A percentile compares a stretch with the other conserved stretches of the same genome.
These are phyloP conservation scores for Saccharomycopsis olivae DNA, from an alignment of 805 yeast species.

Conservation along the genomic window DNA sequence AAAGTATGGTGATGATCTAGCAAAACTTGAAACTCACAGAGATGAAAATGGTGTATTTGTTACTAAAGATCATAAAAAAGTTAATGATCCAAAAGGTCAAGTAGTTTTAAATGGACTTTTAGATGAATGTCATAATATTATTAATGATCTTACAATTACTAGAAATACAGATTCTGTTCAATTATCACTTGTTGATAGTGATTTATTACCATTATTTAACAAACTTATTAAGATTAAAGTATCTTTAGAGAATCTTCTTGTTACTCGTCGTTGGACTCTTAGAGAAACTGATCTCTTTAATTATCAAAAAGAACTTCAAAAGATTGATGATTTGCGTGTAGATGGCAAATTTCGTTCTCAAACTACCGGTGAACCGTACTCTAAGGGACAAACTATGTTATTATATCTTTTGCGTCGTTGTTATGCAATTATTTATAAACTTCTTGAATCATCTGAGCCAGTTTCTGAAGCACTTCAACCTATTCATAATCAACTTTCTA, in stretches of 20 bases:
- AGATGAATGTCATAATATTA: constrained; percentile 72
- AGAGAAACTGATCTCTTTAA: constrained; percentile 89
- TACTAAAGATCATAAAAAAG: constrained; percentile 13
- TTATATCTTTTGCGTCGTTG: constrained; percentile 81
- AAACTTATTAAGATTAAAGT: constrained; percentile 55
- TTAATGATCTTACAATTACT: constrained; percentile 53
- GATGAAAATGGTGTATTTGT: constrained; percentile 47
- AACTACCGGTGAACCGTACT: constrained; percentile 23
- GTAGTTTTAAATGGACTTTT: constrained; percentile 58
- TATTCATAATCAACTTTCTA: constrained; percentile 83
- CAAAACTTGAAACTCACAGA: constrained; percentile 36
- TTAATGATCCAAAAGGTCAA: constrained; percentile 28
- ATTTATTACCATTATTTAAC: constrained; percentile 50
- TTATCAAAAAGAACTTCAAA: constrained; percentile 64
- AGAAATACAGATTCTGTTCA: constrained; percentile 21
- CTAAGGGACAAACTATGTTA: constrained; percentile 48
- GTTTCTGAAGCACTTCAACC: constrained; percentile 91
- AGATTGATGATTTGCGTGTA: constrained; percentile 63
- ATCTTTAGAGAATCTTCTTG: constrained; percentile 68
- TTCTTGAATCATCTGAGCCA: constrained; percentile 88
- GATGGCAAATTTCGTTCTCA: constrained; percentile 42
- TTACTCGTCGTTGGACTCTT: constrained; percentile 95
- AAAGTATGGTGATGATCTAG: constrained; percentile 29
- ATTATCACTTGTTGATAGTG: constrained; percentile 33
- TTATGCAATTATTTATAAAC: constrained; percentile 80